Conservation (phyloP, 441 rosid species). For the Populus hybrid region DNA sequence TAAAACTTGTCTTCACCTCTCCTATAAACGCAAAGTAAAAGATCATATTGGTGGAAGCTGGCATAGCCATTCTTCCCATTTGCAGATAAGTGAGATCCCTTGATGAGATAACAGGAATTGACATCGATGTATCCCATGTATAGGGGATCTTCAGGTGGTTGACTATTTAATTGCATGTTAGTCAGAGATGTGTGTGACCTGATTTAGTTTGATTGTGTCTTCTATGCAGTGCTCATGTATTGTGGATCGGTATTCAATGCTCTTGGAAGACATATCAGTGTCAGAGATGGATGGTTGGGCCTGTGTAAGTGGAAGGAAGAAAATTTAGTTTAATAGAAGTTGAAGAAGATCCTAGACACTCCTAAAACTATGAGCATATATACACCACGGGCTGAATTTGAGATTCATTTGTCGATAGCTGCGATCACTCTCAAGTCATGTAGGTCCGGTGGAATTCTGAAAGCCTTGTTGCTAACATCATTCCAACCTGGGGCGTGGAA, state of each 20-base stretch:
- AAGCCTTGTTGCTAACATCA: neutral
- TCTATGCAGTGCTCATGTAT: slow-evolving; percentile 55
- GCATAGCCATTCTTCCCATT: neutral
- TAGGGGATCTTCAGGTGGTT: neutral
- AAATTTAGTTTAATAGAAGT: slow-evolving; percentile 14
- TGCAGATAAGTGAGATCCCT: neutral
- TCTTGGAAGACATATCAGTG: slow-evolving; percentile 53
- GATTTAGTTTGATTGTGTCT: slow-evolving; percentile 6
- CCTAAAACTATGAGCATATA: neutral
- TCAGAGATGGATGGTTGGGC: slow-evolving; percentile 66
- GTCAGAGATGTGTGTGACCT: neutral
- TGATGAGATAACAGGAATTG: neutral
- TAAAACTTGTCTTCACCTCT: neutral
- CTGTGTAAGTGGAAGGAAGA: slow-evolving; percentile 69
- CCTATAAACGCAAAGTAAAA: neutral
- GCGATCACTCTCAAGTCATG: slow-evolving; percentile 1
- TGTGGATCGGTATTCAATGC: slow-evolving; percentile 45
- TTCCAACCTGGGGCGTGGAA: neutral
- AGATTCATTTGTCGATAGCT: neutral
- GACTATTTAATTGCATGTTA: neutral
- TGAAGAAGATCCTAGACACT: slow-evolving; percentile 5
- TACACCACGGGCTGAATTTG: neutral
- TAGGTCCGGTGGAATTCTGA: neutral
- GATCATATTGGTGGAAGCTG: neutral
- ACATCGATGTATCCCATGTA: neutral